Conservation (phyloP, 768 basidiomycete genomes). For the Trametes maxima region DNA sequence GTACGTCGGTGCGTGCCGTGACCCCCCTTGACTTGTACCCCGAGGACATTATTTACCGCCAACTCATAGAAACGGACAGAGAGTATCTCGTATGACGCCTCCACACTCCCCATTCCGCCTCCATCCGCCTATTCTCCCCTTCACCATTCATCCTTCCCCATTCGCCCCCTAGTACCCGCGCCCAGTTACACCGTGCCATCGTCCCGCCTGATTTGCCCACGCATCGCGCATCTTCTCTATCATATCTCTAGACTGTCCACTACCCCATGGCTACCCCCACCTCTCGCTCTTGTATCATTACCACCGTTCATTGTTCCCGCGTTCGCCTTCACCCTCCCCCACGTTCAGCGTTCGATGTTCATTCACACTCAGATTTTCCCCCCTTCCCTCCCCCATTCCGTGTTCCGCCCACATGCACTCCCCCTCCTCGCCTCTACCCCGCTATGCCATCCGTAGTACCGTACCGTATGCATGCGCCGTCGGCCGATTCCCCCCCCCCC, state of each 20-base stretch:
- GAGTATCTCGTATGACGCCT: neutral
- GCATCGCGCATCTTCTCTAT: neutral
- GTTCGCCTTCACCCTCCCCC: neutral
- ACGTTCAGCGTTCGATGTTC: neutral
- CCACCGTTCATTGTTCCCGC: slow-evolving; percentile 5
- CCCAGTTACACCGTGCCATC: too few species aligned
- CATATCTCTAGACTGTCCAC: slow-evolving; percentile 6
- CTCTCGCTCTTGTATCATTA: slow-evolving; percentile 19
- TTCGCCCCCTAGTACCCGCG: neutral
- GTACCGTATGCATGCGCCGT: slow-evolving; percentile 1
- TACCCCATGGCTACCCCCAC: neutral
- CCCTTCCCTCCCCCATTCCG: neutral
- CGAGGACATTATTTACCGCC: slow-evolving; percentile 20
- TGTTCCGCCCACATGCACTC: neutral
- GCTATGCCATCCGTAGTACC: slow-evolving; percentile 2
- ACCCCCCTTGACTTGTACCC: neutral
- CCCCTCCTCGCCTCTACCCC: neutral
- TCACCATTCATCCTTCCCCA: neutral
- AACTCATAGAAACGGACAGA: slow-evolving; percentile 28
- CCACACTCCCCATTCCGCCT: neutral
- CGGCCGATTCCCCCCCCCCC: neutral
- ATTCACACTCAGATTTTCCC: neutral
- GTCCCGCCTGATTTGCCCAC: too few species aligned
- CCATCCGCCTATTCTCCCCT: slow-evolving; percentile 2
- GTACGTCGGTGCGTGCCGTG: neutral